Evolutionary conservation across 257 asterid species (phyloP).

Genomic region (Forsythia suspensa): DNA sequence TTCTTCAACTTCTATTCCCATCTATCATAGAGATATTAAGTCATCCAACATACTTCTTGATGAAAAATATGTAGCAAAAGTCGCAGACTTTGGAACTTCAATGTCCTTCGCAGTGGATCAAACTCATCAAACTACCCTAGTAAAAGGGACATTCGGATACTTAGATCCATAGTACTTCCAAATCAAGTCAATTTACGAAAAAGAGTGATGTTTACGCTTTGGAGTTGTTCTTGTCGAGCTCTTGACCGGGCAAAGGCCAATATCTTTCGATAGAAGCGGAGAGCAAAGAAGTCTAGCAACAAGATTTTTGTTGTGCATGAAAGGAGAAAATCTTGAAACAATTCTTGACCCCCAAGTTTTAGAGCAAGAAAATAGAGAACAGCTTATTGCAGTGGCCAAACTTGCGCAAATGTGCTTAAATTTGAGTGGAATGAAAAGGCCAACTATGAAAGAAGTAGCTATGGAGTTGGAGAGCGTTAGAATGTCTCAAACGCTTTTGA

Average conservation of each 20-base stretch:
- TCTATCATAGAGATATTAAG: slow-evolving; percentile 26
- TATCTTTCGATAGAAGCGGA: slow-evolving; percentile 2
- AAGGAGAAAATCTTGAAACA: no score
- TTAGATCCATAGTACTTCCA: slow-evolving; percentile 36
- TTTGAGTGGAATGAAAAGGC: slow-evolving; percentile 32
- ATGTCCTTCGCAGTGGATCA: slow-evolving; percentile 12
- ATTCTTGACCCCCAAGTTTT: background rate
- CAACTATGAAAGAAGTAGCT: slow-evolving; percentile 31
- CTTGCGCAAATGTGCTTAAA: slow-evolving; percentile 28
- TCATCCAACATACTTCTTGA: background rate
- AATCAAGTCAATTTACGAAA: slow-evolving; percentile 16
- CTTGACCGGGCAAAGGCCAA: slow-evolving; percentile 1
- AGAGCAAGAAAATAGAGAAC: slow-evolving; percentile 25
- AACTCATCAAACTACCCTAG: slow-evolving; percentile 21
- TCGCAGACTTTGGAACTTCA: slow-evolving; percentile 27
- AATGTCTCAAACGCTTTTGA: no score
- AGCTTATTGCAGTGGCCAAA: slow-evolving; percentile 14
- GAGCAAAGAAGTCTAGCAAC: background rate
- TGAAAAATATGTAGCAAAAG: slow-evolving; percentile 18
- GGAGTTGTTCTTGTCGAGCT: slow-evolving; percentile 20
- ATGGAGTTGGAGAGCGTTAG: background rate
- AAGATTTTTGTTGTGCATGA: background rate
- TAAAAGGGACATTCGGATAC: slow-evolving; percentile 36
- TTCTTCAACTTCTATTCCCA: slow-evolving; percentile 25
- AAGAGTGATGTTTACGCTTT: slow-evolving; percentile 35